Evolutionary conservation across 1,284 basidiomycete genomes (phyloP).

Genomic region (Sphaerobolus stellatus): DNA sequence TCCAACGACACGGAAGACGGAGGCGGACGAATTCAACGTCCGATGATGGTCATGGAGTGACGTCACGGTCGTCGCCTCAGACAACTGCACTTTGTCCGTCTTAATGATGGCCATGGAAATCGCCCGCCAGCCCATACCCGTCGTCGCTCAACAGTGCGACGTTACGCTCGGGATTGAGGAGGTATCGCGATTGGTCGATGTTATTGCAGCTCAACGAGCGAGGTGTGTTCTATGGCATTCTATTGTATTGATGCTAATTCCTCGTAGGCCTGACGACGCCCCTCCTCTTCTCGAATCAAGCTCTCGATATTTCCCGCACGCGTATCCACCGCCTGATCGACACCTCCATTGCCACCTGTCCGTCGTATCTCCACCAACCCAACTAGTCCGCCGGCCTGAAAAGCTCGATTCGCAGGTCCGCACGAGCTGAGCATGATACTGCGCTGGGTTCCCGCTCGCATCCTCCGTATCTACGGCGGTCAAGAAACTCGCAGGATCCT

Average conservation of each 20-base stretch:
- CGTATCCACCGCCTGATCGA: constrained; percentile 74
- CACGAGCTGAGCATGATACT: constrained; percentile 85
- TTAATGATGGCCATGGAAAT: no score
- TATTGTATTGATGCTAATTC: no score
- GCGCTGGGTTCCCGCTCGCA: constrained; percentile 79
- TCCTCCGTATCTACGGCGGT: constrained; percentile 63
- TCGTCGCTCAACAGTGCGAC: no score
- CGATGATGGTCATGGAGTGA: no score
- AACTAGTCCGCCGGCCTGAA: constrained; percentile 69
- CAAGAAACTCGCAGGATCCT: constrained; percentile 71
- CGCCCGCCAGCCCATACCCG: no score
- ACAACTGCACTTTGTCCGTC: no score
- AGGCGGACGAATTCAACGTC: no score
- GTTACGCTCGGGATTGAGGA: constrained; percentile 76
- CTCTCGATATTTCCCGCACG: constrained; percentile 75
- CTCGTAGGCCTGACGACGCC: constrained; percentile 70
- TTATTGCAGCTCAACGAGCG: constrained; percentile 71
- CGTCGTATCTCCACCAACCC: constrained; percentile 23
- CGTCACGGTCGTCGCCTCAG: no score
- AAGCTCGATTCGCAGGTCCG: constrained; percentile 77
- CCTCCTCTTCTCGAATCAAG: constrained; percentile 84
- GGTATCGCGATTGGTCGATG: constrained; percentile 65
- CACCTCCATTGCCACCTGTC: constrained; percentile 55
- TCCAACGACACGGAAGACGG: no score
- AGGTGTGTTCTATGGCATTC: constrained; percentile 35